These are phyloP conservation scores for Talaromyces sp. DNA, from an alignment of 2,329 filamentous ascomycete genomes.

Conservation along the genomic window DNA sequence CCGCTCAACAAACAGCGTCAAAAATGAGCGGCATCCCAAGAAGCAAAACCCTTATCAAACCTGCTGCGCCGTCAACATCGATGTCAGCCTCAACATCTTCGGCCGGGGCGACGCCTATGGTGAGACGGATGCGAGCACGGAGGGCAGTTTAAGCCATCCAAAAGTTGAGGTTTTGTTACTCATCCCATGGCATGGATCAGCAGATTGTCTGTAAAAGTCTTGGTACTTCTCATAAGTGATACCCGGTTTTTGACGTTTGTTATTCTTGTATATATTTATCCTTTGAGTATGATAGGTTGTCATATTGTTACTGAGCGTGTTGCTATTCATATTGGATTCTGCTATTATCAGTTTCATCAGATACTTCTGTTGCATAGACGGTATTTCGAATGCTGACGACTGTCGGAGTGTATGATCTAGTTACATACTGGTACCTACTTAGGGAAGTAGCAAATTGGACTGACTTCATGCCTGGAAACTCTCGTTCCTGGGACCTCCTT, in stretches of 20 bases:
- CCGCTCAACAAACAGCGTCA: conserved; percentile 24
- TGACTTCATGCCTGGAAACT: too few species aligned
- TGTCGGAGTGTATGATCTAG: background rate
- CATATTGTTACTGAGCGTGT: background rate
- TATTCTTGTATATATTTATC: conserved; percentile 4
- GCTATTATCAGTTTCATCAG: background rate
- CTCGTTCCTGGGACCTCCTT: too few species aligned
- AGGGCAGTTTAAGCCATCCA: conserved; percentile 2
- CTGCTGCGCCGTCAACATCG: conserved; percentile 20
- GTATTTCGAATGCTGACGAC: background rate
- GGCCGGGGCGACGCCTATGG: conserved; percentile 39
- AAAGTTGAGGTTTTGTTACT: background rate
- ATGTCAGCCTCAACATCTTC: conserved; percentile 18
- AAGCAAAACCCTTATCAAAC: conserved; percentile 32
- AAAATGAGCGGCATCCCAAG: conserved; percentile 25
- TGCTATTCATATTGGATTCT: background rate
- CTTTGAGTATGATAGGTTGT: background rate
- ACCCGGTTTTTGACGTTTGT: conserved; percentile 6
- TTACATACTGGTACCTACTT: too few species aligned
- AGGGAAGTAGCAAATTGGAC: too few species aligned
- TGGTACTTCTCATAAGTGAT: background rate
- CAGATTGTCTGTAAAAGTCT: background rate
- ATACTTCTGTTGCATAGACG: background rate
- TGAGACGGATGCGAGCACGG: conserved; percentile 32
- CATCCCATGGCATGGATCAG: background rate